These are phyloP conservation scores for Babesia ovata DNA, from an alignment of 169 alveolate genomes.

Conservation along the genomic window DNA sequence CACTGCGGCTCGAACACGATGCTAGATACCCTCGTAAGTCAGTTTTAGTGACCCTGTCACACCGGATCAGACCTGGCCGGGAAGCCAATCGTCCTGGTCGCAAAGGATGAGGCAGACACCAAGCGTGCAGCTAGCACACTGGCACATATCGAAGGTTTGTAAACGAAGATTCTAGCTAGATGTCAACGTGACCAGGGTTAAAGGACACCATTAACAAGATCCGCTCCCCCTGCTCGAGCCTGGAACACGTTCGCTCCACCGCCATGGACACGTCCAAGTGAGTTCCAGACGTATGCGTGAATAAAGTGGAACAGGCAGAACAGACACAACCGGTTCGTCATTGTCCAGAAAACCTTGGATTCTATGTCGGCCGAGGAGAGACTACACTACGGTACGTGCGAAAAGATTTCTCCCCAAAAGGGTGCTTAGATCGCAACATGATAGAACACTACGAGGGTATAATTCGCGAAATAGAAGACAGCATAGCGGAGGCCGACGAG, in stretches of 20 bases:
- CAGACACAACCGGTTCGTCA: constrained; percentile 32
- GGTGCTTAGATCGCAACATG: constrained; percentile 50
- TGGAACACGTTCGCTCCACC: constrained; percentile 41
- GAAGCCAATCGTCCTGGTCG: constrained; percentile 59
- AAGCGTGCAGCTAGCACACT: constrained; percentile 54
- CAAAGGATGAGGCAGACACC: constrained; percentile 54
- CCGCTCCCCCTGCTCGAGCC: constrained; percentile 69
- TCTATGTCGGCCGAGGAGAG: constrained; percentile 65
- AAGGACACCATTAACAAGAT: constrained; percentile 67
- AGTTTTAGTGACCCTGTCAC: background rate
- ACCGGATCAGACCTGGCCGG: constrained; percentile 42
- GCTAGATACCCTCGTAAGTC: constrained; percentile 46
- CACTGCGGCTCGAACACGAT: constrained; percentile 64
- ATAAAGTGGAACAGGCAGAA: constrained; percentile 1
- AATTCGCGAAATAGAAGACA: constrained; percentile 61
- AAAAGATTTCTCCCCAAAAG: background rate
- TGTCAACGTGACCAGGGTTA: constrained; percentile 27
- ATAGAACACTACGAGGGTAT: constrained; percentile 64
- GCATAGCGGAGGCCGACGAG: constrained; percentile 47
- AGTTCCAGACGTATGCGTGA: background rate
- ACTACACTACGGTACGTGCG: constrained; percentile 56
- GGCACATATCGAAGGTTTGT: constrained; percentile 64
- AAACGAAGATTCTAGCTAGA: background rate
- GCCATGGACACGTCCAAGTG: constrained; percentile 16
- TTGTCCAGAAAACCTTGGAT: constrained; percentile 64